phyloP scores from a whole-genome alignment of 345 rosid species.

The Citrus unshiu region DNA sequence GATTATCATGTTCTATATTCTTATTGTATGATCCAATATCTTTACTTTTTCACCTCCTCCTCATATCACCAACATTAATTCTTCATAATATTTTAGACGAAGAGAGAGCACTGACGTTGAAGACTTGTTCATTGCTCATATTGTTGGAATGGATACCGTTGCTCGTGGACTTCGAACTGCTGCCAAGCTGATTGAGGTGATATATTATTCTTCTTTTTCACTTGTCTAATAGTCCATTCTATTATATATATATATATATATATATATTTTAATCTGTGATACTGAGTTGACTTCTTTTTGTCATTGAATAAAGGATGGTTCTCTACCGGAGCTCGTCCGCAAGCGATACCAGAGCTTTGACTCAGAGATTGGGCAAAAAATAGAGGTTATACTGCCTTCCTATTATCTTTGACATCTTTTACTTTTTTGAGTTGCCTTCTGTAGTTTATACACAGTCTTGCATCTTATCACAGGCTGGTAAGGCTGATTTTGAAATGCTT shows the following conservation, averaged over 20 bases:
- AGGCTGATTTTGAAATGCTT: conserved; percentile 76
- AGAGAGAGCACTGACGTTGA: conserved; percentile 97
- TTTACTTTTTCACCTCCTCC: not conserved
- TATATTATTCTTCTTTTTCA: not conserved
- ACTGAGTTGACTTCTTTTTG: not conserved
- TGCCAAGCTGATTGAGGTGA: conserved; percentile 76
- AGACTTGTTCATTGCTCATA: conserved; percentile 85
- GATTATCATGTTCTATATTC: not conserved
- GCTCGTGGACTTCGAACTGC: conserved; percentile 90
- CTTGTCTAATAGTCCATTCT: not conserved
- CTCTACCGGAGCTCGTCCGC: conserved; percentile 53
- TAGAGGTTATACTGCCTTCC: conserved; percentile 42
- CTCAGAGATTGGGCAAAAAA: conserved; percentile 52
- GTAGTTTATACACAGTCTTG: not conserved
- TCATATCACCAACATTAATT: not conserved
- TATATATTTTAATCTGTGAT: not conserved
- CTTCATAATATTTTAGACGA: conserved; percentile 42
- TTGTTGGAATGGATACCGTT: conserved; percentile 88
- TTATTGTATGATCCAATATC: not conserved
- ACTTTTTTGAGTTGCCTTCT: not conserved
- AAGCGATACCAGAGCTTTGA: conserved; percentile 80
- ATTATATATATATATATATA: not conserved
- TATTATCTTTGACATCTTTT: not conserved
- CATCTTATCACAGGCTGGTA: conserved; percentile 53
- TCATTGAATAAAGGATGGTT: conserved; percentile 53